phyloP scores from a whole-genome alignment of 495 filamentous ascomycete genomes.

The Trichocladium antarcticum region DNA sequence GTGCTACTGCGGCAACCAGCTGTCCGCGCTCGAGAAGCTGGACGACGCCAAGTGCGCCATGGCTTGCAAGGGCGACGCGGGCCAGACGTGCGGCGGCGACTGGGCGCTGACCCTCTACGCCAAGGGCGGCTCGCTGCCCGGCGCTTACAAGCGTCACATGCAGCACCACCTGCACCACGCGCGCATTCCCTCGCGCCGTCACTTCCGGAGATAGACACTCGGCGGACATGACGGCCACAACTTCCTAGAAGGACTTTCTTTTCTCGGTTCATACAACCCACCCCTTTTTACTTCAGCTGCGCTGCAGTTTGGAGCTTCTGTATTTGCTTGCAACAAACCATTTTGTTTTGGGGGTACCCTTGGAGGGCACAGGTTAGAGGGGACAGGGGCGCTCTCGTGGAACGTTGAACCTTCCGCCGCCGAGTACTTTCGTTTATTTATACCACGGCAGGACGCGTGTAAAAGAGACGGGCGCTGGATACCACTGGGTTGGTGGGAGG shows the following conservation, averaged over 20 bases:
- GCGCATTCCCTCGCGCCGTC: constrained; percentile 10
- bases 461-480: constrained; percentile 1
- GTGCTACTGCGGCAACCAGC: constrained; percentile 52
- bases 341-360: not conserved
- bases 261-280: not conserved
- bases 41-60: constrained; percentile 34
- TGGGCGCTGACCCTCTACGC: constrained; percentile 35
- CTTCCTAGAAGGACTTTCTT: not conserved
- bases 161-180: constrained; percentile 23
- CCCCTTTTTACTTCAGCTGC: not conserved
- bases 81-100: constrained; percentile 37
- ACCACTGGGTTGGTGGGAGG: not conserved
- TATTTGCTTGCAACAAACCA: not conserved
- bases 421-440: too few relatives aligned
- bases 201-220: constrained; percentile 7
- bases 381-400: too few relatives aligned
- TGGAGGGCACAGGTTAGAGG: not conserved
- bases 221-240: not conserved
- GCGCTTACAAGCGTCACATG: not conserved
- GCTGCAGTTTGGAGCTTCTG: not conserved
- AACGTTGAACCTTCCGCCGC: too few relatives aligned
- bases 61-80: constrained; percentile 34
- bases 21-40: constrained; percentile 29
- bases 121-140: constrained; percentile 19
- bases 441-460: not conserved